phyloP scores from a whole-genome alignment of 495 filamentous ascomycete species.

The Cercophora sp. region DNA sequence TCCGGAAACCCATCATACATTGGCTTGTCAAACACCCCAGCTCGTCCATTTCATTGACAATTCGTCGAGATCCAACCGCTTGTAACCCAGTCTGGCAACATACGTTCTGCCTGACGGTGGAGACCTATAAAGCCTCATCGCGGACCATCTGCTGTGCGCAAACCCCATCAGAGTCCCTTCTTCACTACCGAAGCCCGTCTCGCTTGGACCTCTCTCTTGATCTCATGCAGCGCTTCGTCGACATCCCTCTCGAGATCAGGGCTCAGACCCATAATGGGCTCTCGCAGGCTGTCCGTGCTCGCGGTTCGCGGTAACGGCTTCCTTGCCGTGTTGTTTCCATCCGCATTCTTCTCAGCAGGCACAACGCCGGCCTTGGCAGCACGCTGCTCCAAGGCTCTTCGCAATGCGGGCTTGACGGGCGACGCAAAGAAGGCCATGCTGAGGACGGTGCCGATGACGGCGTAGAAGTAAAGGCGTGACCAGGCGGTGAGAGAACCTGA shows the following conservation, averaged over 20 bases:
- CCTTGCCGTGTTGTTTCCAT: constrained; percentile 5
- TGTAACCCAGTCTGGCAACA: too few relatives aligned
- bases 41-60: not conserved
- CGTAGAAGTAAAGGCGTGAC: constrained; percentile 87
- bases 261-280: constrained; percentile 71
- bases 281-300: constrained; percentile 38
- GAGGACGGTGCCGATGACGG: constrained; percentile 58
- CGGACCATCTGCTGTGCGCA: too few relatives aligned
- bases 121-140: too few relatives aligned
- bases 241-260: constrained; percentile 72
- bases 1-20: too few relatives aligned
- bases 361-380: constrained; percentile 34
- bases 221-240: constrained; percentile 73
- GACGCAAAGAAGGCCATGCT: constrained; percentile 75
- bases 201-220: constrained; percentile 57
- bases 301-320: constrained; percentile 25
- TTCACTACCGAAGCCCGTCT: constrained; percentile 33
- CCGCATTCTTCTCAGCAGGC: not conserved
- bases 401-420: constrained; percentile 63
- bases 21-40: not conserved
- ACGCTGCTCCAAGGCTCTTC: constrained; percentile 56
- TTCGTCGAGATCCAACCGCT: too few relatives aligned
- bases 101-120: too few relatives aligned
- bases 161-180: too few relatives aligned
- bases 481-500: constrained; percentile 65